phyloP scores from a whole-genome alignment of 2,329 filamentous ascomycete genomes.

The Pestalotiopsis sp. region DNA sequence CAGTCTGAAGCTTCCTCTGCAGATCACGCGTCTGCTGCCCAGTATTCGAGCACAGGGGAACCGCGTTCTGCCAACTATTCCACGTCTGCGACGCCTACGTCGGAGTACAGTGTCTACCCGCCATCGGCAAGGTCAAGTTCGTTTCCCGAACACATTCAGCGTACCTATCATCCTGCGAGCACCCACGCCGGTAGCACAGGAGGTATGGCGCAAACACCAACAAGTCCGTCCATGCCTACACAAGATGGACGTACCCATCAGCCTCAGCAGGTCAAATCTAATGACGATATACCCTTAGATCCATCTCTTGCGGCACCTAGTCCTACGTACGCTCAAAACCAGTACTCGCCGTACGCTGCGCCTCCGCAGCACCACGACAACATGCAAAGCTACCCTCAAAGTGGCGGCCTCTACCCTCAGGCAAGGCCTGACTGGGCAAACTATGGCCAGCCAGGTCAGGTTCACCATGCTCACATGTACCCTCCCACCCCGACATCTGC shows the following conservation, averaged over 20 bases:
- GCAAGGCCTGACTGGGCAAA: slow-evolving; percentile 75
- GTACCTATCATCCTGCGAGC: slow-evolving; percentile 79
- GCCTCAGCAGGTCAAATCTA: slow-evolving; percentile 82
- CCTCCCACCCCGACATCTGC: slow-evolving; percentile 58
- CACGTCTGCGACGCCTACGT: slow-evolving; percentile 80
- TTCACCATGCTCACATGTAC: slow-evolving; percentile 56
- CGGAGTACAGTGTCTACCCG: slow-evolving; percentile 84
- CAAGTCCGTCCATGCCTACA: slow-evolving; percentile 94
- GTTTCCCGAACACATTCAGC: slow-evolving; percentile 86
- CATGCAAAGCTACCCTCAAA: slow-evolving; percentile 74
- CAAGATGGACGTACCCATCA: slow-evolving; percentile 81
- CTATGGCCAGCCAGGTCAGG: slow-evolving; percentile 58
- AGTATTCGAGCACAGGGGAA: slow-evolving; percentile 84
- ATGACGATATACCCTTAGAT: slow-evolving; percentile 98
- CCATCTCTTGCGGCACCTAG: slow-evolving; percentile 92
- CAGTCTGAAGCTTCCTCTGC: slow-evolving; percentile 83
- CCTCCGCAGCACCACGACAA: slow-evolving; percentile 74
- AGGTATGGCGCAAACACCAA: slow-evolving; percentile 95
- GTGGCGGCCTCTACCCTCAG: slow-evolving; percentile 65
- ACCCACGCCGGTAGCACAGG: slow-evolving; percentile 72
- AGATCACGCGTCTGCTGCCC: slow-evolving; percentile 93
- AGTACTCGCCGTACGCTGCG: slow-evolving; percentile 86
- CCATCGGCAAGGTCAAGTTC: slow-evolving; percentile 74
- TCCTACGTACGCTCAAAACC: slow-evolving; percentile 82
- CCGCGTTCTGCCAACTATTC: slow-evolving; percentile 72